phyloP scores from a whole-genome alignment of 2,329 filamentous ascomycete genomes.

The Huntiella abstrusa region DNA sequence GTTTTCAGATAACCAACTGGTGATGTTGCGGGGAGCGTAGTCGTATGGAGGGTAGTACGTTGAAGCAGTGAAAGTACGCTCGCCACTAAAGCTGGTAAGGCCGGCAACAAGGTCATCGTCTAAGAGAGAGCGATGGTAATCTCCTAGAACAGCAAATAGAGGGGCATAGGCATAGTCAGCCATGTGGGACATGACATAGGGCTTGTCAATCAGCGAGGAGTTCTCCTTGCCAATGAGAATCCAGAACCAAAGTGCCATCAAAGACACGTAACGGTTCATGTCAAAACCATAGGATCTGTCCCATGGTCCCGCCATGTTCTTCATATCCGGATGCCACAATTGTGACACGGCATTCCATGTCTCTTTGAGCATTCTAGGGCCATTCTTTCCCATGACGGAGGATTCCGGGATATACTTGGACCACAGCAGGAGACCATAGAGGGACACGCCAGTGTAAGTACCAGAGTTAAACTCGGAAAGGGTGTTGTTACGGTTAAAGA shows the following conservation, averaged over 20 bases:
- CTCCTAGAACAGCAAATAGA: slow-evolving; percentile 33
- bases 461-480: slow-evolving; percentile 44
- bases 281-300: slow-evolving; percentile 44
- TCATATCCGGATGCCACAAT: slow-evolving; percentile 39
- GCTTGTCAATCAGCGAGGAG: slow-evolving; percentile 21
- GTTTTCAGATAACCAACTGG: slow-evolving; percentile 35
- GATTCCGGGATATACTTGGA: slow-evolving; percentile 36
- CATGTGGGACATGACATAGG: slow-evolving; percentile 36
- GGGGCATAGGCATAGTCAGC: slow-evolving; percentile 40
- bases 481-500: slow-evolving; percentile 36
- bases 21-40: slow-evolving; percentile 35
- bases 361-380: slow-evolving; percentile 28
- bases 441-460: slow-evolving; percentile 43
- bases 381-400: slow-evolving; percentile 34
- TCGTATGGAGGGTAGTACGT: slow-evolving; percentile 42
- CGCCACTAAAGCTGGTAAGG: slow-evolving; percentile 29
- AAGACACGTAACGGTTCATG: slow-evolving; percentile 38
- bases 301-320: slow-evolving; percentile 45
- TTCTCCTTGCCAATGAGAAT: slow-evolving; percentile 31
- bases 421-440: slow-evolving; percentile 39
- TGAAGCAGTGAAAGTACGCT: slow-evolving; percentile 31
- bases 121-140: slow-evolving; percentile 29
- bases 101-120: slow-evolving; percentile 21
- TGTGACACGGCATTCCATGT: slow-evolving; percentile 33
- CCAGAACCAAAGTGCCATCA: slow-evolving; percentile 42